A percentile compares a stretch with the other conserved stretches of the same genome.
Conservation (phyloP, 1,284 basidiomycete genomes). For the Ganoderma multipileum region DNA sequence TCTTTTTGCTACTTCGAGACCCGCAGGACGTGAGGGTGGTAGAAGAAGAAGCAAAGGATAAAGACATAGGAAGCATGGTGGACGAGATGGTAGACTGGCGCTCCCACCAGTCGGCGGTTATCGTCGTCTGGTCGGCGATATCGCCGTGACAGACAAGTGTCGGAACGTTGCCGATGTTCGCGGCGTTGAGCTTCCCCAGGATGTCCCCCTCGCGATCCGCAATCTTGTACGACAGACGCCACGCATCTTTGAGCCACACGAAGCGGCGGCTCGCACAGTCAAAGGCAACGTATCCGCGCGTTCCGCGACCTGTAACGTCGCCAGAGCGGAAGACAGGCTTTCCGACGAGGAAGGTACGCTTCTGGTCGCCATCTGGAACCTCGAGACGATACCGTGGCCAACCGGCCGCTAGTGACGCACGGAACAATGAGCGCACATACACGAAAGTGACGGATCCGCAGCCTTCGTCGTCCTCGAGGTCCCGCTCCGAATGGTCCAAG, state of each 20-base stretch:
- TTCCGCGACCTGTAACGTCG: slow-evolving; percentile 10
- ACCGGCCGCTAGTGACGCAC: background rate
- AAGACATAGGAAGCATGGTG: background rate
- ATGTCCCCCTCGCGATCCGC: slow-evolving; percentile 5
- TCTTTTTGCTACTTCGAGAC: background rate
- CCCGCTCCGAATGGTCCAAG: background rate
- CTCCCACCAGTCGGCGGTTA: background rate
- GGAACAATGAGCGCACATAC: background rate
- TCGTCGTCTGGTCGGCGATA: slow-evolving; percentile 7
- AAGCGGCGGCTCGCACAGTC: background rate
- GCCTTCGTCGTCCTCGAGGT: background rate
- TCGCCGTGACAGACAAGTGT: slow-evolving; percentile 10
- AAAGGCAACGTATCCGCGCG: slow-evolving; percentile 14
- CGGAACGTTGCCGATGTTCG: background rate
- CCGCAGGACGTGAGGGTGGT: background rate
- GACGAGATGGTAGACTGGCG: background rate
- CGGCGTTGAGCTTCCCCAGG: slow-evolving; percentile 2
- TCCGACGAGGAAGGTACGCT: slow-evolving; percentile 5
- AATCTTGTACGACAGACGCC: background rate
- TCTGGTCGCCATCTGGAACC: background rate
- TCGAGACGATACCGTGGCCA: slow-evolving; percentile 17
- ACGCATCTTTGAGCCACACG: slow-evolving; percentile 16
- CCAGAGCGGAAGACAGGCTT: slow-evolving; percentile 6
- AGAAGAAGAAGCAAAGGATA: background rate
- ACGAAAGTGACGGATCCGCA: background rate